Conservation (phyloP, 2,329 filamentous ascomycete species). For the Acephala macrosclerotiorum region DNA sequence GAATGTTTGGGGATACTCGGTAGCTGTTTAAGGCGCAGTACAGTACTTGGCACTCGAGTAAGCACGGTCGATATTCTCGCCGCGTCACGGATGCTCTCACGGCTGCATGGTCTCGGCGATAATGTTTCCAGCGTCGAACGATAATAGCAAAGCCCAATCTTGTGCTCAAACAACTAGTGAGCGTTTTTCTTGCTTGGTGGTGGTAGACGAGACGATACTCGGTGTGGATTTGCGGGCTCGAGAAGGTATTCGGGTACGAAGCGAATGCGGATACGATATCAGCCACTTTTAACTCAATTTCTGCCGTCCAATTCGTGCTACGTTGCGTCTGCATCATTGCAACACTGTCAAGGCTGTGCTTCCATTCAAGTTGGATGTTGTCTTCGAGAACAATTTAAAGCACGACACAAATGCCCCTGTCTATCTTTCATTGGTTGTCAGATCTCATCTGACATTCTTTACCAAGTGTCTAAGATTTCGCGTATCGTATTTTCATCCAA, state of each 20-base stretch:
- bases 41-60: not conserved
- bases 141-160: not conserved
- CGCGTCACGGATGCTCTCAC: not conserved
- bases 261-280: not conserved
- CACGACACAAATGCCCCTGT: not conserved
- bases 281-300: not conserved
- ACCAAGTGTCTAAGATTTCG: not conserved
- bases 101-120: not conserved
- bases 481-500: not conserved
- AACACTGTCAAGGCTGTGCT: not conserved
- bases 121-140: not conserved
- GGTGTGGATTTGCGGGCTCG: not conserved
- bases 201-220: not conserved
- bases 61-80: not conserved
- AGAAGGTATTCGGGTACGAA: not conserved
- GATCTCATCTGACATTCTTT: conserved; percentile 1
- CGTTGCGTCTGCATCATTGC: not conserved
- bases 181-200: not conserved
- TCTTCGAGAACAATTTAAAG: not conserved
- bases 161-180: too few species aligned
- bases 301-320: not conserved
- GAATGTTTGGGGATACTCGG: not conserved
- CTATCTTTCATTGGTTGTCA: not conserved
- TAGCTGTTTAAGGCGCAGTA: not conserved
- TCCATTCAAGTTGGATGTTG: not conserved